Evolutionary conservation across 2,329 filamentous ascomycete genomes (phyloP).

Genomic region (Phialophora verrucosa): DNA sequence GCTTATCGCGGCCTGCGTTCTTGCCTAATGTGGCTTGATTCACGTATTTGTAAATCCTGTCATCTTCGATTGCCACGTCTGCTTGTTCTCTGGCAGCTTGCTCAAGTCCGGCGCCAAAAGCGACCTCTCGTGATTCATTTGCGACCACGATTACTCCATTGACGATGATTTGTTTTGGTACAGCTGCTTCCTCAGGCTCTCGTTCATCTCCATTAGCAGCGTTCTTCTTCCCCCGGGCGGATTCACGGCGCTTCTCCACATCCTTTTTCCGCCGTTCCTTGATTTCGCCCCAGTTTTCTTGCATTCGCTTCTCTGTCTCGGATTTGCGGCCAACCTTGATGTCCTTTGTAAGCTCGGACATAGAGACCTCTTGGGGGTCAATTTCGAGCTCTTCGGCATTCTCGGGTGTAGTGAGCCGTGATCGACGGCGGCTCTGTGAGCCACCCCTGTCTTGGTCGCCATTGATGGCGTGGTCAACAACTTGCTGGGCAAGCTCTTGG

Average conservation of each 20-base stretch:
- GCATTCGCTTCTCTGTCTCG: constrained; percentile 62
- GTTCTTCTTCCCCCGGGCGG: constrained; percentile 32
- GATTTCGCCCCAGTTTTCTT: constrained; percentile 63
- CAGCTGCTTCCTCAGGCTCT: constrained; percentile 37
- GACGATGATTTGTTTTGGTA: constrained; percentile 59
- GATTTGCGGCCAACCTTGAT: constrained; percentile 62
- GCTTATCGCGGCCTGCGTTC: constrained; percentile 54
- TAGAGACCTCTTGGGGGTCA: constrained; percentile 59
- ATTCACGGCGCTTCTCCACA: constrained; percentile 43
- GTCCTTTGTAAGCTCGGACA: constrained; percentile 64
- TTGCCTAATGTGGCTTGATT: constrained; percentile 54
- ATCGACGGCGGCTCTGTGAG: constrained; percentile 12
- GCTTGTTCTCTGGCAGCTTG: constrained; percentile 52
- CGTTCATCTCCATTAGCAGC: constrained; percentile 28
- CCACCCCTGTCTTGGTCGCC: constrained; percentile 1
- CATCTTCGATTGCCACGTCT: constrained; percentile 51
- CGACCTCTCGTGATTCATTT: constrained; percentile 58
- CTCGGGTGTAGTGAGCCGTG: constrained; percentile 46
- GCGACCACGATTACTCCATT: constrained; percentile 64
- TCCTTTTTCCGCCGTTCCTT: constrained; percentile 50
- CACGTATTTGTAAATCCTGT: constrained; percentile 53
- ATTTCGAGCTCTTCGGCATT: constrained; percentile 58
- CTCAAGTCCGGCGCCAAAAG: constrained; percentile 60
- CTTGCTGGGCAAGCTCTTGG: constrained; percentile 25
- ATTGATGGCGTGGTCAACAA: constrained; percentile 26